Percentiles rank a stretch among this genome's conserved stretches.
These are phyloP conservation scores for Tetrahymena thermophila DNA, from an alignment of 73 alveolate genomes.

Conservation along the genomic window DNA sequence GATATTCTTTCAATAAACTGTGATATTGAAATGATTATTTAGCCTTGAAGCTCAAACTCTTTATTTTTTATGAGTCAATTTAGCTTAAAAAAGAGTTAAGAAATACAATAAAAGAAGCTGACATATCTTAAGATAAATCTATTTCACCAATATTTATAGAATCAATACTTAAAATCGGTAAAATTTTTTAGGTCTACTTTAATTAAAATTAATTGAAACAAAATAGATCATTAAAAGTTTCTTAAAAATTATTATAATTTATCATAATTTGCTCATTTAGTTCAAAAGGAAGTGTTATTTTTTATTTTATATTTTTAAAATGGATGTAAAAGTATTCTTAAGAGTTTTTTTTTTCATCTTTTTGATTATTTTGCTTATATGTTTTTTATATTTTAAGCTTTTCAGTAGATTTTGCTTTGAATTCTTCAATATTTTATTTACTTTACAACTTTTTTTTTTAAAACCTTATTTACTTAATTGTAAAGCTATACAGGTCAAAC, in stretches of 20 bases:
- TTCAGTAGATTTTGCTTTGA: not conserved
- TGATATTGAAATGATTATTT: not conserved
- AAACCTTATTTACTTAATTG: not conserved
- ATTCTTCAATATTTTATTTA: not conserved
- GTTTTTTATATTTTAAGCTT: not conserved
- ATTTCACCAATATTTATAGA: not conserved
- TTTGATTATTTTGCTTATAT: not conserved
- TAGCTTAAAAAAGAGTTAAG: not conserved
- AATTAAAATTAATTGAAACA: not conserved
- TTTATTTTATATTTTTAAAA: not conserved
- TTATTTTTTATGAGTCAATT: not conserved
- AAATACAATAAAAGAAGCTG: not conserved
- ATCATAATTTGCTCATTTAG: not conserved
- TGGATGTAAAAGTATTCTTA: not conserved
- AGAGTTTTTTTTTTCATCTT: not conserved
- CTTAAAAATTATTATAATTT: not conserved
- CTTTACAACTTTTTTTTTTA: not conserved
- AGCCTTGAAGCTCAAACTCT: not conserved
- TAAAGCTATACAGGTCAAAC: not conserved
- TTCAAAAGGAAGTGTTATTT: not conserved
- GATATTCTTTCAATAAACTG: not conserved
- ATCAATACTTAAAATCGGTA: not conserved
- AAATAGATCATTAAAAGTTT: not conserved
- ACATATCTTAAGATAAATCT: not conserved
- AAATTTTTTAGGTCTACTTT: not conserved